Percentiles rank a stretch among this genome's conserved stretches.
These are phyloP conservation scores for Citrus sinensis DNA, from an alignment of 345 rosid genomes.

Conservation along the genomic window DVS_A1.0 CM039166.1:18855001-18855500, in stretches of 20 bases:
- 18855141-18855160: constrained; percentile 77
- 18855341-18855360: constrained; percentile 22
- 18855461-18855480: background rate
- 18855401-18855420: background rate
- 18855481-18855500: background rate
- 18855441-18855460: background rate
- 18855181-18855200: constrained; percentile 29
- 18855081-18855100: background rate
- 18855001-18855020: constrained; percentile 98
- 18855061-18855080: background rate
- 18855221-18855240: constrained; percentile 24
- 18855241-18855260: constrained; percentile 14
- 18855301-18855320: constrained; percentile 33
- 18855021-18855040: constrained; percentile 98
- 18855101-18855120: background rate
- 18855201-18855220: constrained; percentile 35
- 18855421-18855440: constrained; percentile 1
- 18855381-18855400: constrained; percentile 1
- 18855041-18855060: constrained; percentile 88
- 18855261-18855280: constrained; percentile 28
- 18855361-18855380: constrained; percentile 20
- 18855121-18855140: constrained; percentile 41
- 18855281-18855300: constrained; percentile 38
- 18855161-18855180: constrained; percentile 68
- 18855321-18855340: constrained; percentile 36